Evolutionary conservation across 75 land plant species (phyloP).

Genomic region (Pinus taeda): DNA sequence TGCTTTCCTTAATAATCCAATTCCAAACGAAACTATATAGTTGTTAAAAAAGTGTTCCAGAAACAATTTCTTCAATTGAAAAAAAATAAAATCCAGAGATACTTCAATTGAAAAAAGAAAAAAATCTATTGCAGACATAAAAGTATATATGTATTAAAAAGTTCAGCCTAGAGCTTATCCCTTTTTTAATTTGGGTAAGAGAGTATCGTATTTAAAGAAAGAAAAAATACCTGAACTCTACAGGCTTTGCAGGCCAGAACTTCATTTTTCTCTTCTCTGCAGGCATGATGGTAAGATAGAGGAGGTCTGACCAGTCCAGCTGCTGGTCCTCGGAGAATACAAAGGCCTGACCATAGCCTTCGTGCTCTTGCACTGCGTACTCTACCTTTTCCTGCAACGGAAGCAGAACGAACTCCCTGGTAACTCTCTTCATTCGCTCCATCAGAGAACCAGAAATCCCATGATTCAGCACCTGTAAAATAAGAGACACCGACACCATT

Average conservation of each 20-base stretch:
- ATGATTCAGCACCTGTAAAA: slow-evolving; percentile 13
- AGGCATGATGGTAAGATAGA: neutral
- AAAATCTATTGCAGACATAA: no score
- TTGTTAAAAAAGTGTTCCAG: no score
- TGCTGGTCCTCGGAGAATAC: neutral
- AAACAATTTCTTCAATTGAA: no score
- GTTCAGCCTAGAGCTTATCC: no score
- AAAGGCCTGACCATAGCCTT: slow-evolving; percentile 14
- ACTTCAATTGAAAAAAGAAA: no score
- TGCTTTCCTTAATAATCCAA: no score
- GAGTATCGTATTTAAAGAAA: neutral
- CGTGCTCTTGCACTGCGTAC: neutral
- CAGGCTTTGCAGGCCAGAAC: neutral
- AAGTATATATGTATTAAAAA: no score
- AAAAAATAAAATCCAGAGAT: no score
- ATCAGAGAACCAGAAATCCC: slow-evolving; percentile 11
- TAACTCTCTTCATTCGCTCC: slow-evolving; percentile 9
- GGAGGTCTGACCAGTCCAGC: slow-evolving; percentile 5
- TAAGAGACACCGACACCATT: neutral
- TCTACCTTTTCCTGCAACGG: slow-evolving; percentile 19
- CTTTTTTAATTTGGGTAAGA: no score
- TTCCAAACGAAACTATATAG: no score
- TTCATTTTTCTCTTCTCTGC: neutral
- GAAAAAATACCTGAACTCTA: neutral
- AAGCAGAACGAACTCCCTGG: slow-evolving; percentile 18